Percentiles rank a stretch among this genome's conserved stretches.
phyloP scores from a whole-genome alignment of 495 filamentous ascomycete genomes.

The Trichocladium antarcticum region DNA sequence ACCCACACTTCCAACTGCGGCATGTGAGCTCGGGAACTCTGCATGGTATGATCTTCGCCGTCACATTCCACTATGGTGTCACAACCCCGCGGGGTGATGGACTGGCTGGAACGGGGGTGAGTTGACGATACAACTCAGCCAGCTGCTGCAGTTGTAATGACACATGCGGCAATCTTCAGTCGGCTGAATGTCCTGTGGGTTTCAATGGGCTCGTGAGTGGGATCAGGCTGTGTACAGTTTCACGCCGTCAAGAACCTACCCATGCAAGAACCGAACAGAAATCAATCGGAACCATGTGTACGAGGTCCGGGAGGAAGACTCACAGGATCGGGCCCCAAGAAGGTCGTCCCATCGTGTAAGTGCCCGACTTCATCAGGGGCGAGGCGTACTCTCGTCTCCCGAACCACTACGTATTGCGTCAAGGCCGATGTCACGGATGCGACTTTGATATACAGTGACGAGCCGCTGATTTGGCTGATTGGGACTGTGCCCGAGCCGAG shows the following conservation, averaged over 20 bases:
- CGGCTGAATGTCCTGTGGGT: no score
- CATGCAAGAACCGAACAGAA: not conserved
- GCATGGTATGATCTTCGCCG: no score
- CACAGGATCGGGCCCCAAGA: slow-evolving; percentile 51
- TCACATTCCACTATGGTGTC: no score
- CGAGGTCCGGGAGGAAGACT: slow-evolving; percentile 20
- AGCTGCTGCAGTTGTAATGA: no score
- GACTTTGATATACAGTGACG: slow-evolving; percentile 46
- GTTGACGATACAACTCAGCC: no score
- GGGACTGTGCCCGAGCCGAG: slow-evolving; percentile 49
- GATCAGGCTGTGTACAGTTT: slow-evolving; percentile 33
- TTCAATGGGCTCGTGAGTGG: not conserved
- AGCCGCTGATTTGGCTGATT: slow-evolving; percentile 32
- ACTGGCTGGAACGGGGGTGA: no score
- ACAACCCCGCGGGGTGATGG: no score
- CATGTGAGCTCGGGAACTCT: no score
- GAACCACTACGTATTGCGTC: slow-evolving; percentile 53
- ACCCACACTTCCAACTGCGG: no score
- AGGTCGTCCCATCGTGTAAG: slow-evolving; percentile 51
- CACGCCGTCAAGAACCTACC: slow-evolving; percentile 46
- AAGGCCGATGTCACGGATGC: slow-evolving; percentile 49
- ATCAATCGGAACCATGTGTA: not conserved
- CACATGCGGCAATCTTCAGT: no score
- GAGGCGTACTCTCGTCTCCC: slow-evolving; percentile 48
- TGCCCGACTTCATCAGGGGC: slow-evolving; percentile 55